A percentile compares a stretch with the other conserved stretches of the same genome.
Evolutionary conservation across 208 protist genomes (phyloP).

Genomic region (Willaertia magna): DNA sequence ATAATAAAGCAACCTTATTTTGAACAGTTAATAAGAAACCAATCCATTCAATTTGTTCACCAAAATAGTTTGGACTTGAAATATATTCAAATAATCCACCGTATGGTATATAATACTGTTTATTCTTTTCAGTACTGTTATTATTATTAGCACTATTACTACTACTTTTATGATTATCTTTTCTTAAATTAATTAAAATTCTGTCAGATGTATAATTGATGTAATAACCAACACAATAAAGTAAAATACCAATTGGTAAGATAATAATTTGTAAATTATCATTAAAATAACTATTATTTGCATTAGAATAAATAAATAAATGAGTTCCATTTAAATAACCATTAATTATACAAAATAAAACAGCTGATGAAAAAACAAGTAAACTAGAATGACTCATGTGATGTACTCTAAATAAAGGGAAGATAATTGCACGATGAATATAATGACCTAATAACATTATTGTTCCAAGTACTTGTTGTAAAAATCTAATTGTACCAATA

Average conservation of each 20-base stretch:
- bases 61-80: conserved; percentile 23
- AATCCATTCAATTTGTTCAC: conserved; percentile 24
- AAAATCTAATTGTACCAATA: too few relatives aligned
- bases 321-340: conserved; percentile 18
- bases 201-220: conserved; percentile 18
- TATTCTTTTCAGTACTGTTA: background rate
- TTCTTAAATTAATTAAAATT: conserved; percentile 16
- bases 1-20: background rate
- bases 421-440: background rate
- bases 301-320: background rate
- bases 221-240: conserved; percentile 4
- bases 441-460: background rate
- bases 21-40: conserved; percentile 1
- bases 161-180: background rate
- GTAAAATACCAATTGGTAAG: background rate
- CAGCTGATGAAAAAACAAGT: background rate
- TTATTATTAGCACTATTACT: background rate
- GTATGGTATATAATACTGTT: conserved; percentile 22
- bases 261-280: background rate
- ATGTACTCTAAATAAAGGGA: background rate
- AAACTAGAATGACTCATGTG: background rate
- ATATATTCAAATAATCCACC: conserved; percentile 17
- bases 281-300: background rate
- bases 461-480: background rate
- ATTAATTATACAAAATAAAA: background rate